Conservation (phyloP, 2,329 filamentous ascomycete genomes). For the Cadophora sp. region DNA sequence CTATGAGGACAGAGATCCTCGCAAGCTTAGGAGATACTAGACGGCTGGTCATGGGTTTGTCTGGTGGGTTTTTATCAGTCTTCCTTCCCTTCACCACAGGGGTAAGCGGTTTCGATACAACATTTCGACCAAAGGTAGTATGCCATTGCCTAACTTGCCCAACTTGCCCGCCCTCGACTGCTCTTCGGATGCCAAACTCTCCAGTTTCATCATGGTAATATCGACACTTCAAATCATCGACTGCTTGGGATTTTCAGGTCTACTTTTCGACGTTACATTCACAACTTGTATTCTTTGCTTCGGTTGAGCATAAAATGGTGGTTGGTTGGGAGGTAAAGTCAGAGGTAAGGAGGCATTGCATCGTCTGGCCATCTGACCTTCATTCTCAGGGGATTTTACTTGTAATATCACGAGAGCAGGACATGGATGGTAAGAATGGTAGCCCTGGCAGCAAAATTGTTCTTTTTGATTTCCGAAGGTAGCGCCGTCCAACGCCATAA, state of each 20-base stretch:
- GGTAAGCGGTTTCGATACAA: conserved; percentile 46
- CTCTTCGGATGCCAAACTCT: conserved; percentile 21
- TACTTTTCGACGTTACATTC: conserved; percentile 17
- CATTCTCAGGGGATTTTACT: conserved; percentile 35
- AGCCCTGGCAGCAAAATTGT: conserved; percentile 38
- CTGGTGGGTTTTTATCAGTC: conserved; percentile 56
- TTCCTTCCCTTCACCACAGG: conserved; percentile 47
- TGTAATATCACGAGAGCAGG: conserved; percentile 41
- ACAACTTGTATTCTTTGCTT: conserved; percentile 29
- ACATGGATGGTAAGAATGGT: conserved; percentile 41
- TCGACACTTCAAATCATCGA: conserved; percentile 14
- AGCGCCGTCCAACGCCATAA: conserved; percentile 44
- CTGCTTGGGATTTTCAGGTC: not conserved
- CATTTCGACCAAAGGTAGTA: conserved; percentile 43
- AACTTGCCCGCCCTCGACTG: conserved; percentile 30
- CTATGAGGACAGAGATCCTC: conserved; percentile 78
- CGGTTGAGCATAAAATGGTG: conserved; percentile 24
- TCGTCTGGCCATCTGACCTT: conserved; percentile 42
- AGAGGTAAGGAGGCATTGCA: conserved; percentile 58
- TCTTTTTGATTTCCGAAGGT: conserved; percentile 40
- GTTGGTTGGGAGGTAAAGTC: conserved; percentile 56
- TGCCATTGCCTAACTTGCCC: conserved; percentile 35
- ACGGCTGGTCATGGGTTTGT: conserved; percentile 45
- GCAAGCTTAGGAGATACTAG: conserved; percentile 69
- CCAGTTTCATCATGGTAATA: conserved; percentile 35